Evolutionary conservation across 805 yeast genomes (phyloP).

Genomic region (Wickerhamomyces pijperi): DNA sequence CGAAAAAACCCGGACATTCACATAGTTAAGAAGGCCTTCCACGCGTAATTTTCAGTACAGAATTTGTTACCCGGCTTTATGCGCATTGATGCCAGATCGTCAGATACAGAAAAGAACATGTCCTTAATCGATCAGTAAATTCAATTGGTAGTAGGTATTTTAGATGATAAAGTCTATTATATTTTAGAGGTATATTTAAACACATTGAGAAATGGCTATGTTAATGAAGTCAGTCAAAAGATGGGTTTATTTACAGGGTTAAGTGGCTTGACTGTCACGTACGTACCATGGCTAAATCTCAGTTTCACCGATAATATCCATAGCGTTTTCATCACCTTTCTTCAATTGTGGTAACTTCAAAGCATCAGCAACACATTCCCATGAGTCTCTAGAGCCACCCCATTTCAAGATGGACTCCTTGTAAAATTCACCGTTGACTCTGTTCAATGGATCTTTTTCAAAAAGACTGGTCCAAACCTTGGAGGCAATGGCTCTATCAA

Average conservation of each 20-base stretch:
- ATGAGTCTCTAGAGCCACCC: conserved; percentile 92
- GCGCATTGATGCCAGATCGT: too few species aligned
- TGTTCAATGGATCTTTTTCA: conserved; percentile 53
- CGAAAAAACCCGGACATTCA: background rate
- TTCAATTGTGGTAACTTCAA: conserved; percentile 50
- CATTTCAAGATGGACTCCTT: conserved; percentile 62
- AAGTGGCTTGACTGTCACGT: too few species aligned
- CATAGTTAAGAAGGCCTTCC: background rate
- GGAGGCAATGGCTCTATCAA: conserved; percentile 88
- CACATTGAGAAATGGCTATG: too few species aligned
- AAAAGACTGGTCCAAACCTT: conserved; percentile 74
- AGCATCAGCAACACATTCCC: conserved; percentile 75
- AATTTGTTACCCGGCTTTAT: background rate
- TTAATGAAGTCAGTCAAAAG: too few species aligned
- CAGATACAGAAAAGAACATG: too few species aligned
- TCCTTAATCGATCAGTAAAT: too few species aligned
- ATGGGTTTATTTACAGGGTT: too few species aligned
- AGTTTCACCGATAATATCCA: conserved; percentile 39
- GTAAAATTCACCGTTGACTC: conserved; percentile 68
- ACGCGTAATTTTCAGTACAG: conserved; percentile 10
- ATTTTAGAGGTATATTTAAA: too few species aligned
- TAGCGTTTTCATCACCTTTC: conserved; percentile 62
- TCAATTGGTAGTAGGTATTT: too few species aligned
- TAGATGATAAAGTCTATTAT: too few species aligned
- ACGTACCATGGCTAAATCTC: conserved; percentile 5